Conservation (phyloP, 441 rosid species). For the Melastoma candidum region DNA sequence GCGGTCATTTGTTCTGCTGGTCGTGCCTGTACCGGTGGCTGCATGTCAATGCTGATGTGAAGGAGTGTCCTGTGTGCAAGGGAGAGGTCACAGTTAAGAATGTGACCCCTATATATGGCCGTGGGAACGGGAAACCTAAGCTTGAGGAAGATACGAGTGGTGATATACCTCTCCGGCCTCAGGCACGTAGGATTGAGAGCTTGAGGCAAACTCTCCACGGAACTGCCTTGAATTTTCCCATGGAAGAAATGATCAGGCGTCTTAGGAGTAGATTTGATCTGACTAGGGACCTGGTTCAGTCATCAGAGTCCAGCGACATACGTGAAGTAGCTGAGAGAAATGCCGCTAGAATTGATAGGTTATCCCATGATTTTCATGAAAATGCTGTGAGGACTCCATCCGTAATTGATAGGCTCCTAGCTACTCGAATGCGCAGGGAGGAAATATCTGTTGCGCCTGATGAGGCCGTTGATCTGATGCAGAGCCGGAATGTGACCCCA, state of each 20-base stretch:
- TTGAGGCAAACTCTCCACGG: slow-evolving; percentile 21
- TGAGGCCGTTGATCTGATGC: slow-evolving; percentile 1
- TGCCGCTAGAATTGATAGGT: background rate
- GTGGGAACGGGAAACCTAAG: slow-evolving; percentile 1
- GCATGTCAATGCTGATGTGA: slow-evolving; percentile 30
- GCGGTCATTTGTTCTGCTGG: slow-evolving; percentile 56
- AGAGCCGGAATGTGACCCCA: background rate
- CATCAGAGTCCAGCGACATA: slow-evolving; percentile 19
- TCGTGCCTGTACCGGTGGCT: slow-evolving; percentile 38
- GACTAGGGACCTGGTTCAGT: slow-evolving; percentile 17
- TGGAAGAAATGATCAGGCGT: slow-evolving; percentile 28
- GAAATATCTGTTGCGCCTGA: background rate
- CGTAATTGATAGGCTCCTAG: background rate
- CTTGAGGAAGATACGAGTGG: slow-evolving; percentile 27
- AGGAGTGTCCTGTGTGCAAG: background rate
- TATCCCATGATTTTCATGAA: too few species aligned
- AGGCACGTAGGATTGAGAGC: slow-evolving; percentile 24
- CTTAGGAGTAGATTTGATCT: slow-evolving; percentile 27
- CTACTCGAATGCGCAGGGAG: slow-evolving; percentile 5
- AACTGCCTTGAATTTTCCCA: slow-evolving; percentile 20
- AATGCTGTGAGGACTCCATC: too few species aligned
- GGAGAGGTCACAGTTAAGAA: too few species aligned
- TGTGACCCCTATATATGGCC: too few species aligned
- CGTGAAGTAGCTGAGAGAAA: slow-evolving; percentile 6
- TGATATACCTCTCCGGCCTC: slow-evolving; percentile 44